phyloP scores from a whole-genome alignment of 1,284 basidiomycete genomes.

The Bjerkandera adusta region DNA sequence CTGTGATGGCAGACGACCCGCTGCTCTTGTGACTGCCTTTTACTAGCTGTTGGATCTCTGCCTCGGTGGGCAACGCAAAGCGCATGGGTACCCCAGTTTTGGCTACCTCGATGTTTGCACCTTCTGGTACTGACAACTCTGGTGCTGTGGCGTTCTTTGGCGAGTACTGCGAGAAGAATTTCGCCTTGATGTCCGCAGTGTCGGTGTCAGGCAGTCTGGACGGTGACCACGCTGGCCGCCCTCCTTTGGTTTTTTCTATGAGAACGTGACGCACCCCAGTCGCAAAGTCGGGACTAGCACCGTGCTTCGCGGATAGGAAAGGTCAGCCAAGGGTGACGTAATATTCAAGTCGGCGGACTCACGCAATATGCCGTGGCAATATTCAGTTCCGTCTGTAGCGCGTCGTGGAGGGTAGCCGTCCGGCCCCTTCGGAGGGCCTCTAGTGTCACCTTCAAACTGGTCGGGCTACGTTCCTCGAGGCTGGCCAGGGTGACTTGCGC shows the following conservation, averaged over 20 bases:
- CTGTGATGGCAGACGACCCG: constrained; percentile 54
- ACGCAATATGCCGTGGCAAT: constrained; percentile 83
- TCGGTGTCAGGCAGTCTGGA: constrained; percentile 55
- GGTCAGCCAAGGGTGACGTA: constrained; percentile 13
- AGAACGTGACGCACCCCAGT: constrained; percentile 79
- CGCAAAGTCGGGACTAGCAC: constrained; percentile 78
- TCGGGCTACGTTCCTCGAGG: constrained; percentile 79
- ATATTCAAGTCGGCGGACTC: constrained; percentile 30
- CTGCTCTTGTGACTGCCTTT: constrained; percentile 54
- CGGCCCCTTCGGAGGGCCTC: constrained; percentile 73
- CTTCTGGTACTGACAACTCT: constrained; percentile 43
- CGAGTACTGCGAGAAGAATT: constrained; percentile 55
- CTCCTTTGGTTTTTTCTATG: constrained; percentile 53
- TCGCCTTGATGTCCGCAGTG: constrained; percentile 45
- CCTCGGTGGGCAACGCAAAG: constrained; percentile 67
- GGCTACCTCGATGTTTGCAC: constrained; percentile 22
- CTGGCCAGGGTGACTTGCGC: constrained; percentile 65
- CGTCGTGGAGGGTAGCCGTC: constrained; percentile 58
- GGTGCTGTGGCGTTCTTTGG: constrained; percentile 38
- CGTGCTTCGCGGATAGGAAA: constrained; percentile 45
- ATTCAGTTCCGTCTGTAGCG: constrained; percentile 78
- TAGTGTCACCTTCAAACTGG: constrained; percentile 86
- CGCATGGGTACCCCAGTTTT: constrained; percentile 42
- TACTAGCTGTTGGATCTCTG: constrained; percentile 62
- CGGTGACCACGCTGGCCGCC: constrained; percentile 68